Base-by-base conservation (phyloP, 257 asterid species). In the Nicotiana noctiflora region DNA sequence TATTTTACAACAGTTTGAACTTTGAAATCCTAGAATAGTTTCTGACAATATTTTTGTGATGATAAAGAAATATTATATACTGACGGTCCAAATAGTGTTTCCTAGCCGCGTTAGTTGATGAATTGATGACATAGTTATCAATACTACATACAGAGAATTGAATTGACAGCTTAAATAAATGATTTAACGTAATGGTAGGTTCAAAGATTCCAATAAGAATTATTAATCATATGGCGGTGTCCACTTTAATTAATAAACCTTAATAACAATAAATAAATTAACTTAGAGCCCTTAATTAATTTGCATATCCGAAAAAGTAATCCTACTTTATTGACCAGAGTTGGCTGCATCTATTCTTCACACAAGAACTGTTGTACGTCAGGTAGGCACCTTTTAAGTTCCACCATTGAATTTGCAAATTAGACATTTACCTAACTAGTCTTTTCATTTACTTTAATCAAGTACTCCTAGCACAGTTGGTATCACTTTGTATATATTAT, bases 191-290 rank as follows among this genome's bases (percentile, higher is more conserved):
- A 72, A 72, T 72, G 15, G 61, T 23, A 72, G 61, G 78, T 72
- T 72, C 60, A 62, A 67, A 80, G 79, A 79, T 79, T 80, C 85
- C 14, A 40, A 19, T 37, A 2, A 64, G 37, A 83, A 82, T 76
- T 51, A 76, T 76, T 31, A 79, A 75, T 44, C 57, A 53, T 70
- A 44, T 34, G 83, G 78, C 80, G 62, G 18, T 56, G 62, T 70
- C 84, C 81, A 80, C 78, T 34, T 81, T 34, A 19, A 70, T 81
- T 34, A 19, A 70, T 44, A 60, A 53, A 82, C 70, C 82, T 31
- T 82, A 79, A 65, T 63, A 74, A 60, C 75, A 27, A 60, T 46
- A 74, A 65, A 25, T 4, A 80, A 80, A 40, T 53, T 46, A 5
- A 77, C 40, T 77, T 53, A 56, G 25, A 15, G 19, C 72, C 62